phyloP scores from a whole-genome alignment of 306 rosid species.

The Fagus sylvatica region DNA sequence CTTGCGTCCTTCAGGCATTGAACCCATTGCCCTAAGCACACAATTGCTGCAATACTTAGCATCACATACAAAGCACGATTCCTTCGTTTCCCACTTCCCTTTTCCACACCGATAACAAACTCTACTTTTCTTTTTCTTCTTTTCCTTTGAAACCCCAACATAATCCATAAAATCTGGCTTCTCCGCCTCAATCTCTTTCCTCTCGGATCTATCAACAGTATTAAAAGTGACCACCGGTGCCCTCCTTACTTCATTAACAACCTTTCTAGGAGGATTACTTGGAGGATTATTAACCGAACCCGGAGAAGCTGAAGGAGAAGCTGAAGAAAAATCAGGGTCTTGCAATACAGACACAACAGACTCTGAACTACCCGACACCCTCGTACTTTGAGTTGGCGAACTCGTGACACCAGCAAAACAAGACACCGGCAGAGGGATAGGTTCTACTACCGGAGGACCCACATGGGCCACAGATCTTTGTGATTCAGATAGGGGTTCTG shows the following conservation, averaged over 20 bases:
- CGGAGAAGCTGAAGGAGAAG: conserved; percentile 90
- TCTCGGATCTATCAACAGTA: conserved; percentile 63
- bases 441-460: conserved; percentile 46
- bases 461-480: conserved; percentile 39
- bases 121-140: conserved; percentile 78
- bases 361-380: conserved; percentile 87
- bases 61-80: conserved; percentile 85
- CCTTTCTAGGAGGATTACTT: no score
- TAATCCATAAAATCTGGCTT: conserved; percentile 74
- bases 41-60: conserved; percentile 89
- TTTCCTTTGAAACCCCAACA: conserved; percentile 70
- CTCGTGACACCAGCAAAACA: conserved; percentile 71
- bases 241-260: conserved; percentile 54
- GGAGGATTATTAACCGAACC: conserved; percentile 79
- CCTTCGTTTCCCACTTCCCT: conserved; percentile 99
- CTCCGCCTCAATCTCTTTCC: conserved; percentile 58
- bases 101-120: conserved; percentile 85
- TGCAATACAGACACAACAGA: conserved; percentile 92
- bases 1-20: conserved; percentile 98
- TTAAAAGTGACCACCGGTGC: conserved; percentile 84
- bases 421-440: conserved; percentile 89
- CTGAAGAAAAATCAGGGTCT: conserved; percentile 79
- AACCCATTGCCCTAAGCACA: conserved; percentile 96
- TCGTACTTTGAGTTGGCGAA: conserved; percentile 69
- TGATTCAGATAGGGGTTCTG: conserved; percentile 59